Evolutionary conservation across 371 early-diverging fungal genomes (phyloP).

Genomic region (Mortierella sp.): DNA sequence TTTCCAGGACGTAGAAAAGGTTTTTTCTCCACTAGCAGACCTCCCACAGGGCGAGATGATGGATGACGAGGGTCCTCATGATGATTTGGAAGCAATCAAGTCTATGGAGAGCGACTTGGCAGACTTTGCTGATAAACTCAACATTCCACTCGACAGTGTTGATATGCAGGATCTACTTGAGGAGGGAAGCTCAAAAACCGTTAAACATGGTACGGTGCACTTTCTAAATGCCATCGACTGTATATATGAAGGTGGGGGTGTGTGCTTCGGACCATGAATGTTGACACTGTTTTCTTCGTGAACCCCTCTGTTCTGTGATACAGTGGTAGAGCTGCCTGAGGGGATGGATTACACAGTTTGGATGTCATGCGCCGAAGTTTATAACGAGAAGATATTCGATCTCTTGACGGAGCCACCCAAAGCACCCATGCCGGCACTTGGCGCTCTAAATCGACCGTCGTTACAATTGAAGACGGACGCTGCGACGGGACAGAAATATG

Average conservation of each 20-base stretch:
- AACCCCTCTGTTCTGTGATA: background rate
- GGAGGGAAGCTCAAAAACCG: background rate
- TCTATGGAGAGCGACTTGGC: slow-evolving; percentile 4
- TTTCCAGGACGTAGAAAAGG: slow-evolving; percentile 28
- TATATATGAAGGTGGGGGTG: no score
- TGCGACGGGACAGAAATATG: slow-evolving; percentile 66
- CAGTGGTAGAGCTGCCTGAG: slow-evolving; percentile 56
- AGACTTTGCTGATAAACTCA: slow-evolving; percentile 6
- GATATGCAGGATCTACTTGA: background rate
- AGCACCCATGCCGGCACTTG: background rate
- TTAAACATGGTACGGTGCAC: slow-evolving; percentile 4
- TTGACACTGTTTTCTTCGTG: background rate
- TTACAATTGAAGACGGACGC: slow-evolving; percentile 69
- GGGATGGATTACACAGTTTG: slow-evolving; percentile 76
- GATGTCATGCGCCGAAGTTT: slow-evolving; percentile 85
- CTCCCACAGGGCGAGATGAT: background rate
- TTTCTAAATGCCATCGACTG: no score
- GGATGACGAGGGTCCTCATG: background rate
- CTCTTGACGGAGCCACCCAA: slow-evolving; percentile 66
- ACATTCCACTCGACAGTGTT: background rate
- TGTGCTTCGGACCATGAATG: no score
- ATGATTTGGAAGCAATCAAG: slow-evolving; percentile 2
- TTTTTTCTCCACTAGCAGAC: slow-evolving; percentile 12
- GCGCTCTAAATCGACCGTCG: slow-evolving; percentile 52
- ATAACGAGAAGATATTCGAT: slow-evolving; percentile 88